Percentiles rank a stretch among this genome's conserved stretches.
phyloP scores from a whole-genome alignment of 805 yeast species.

The Metschnikowia peoriensis region DNA sequence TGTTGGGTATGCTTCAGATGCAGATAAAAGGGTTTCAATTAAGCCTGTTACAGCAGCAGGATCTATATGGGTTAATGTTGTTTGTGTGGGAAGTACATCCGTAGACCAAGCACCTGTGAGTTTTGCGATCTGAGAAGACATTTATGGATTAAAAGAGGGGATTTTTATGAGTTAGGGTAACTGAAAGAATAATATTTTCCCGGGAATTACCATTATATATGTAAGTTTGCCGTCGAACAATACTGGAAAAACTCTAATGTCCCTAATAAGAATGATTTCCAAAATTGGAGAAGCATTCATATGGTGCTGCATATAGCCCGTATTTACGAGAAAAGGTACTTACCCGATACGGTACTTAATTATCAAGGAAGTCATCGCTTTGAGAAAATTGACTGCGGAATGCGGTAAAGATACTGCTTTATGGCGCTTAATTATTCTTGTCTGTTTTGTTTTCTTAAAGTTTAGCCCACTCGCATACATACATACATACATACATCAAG shows the following conservation, averaged over 20 bases:
- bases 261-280: not conserved
- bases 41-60: slow-evolving; percentile 16
- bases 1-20: slow-evolving; percentile 16
- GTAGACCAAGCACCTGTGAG: slow-evolving; percentile 21
- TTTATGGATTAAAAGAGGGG: not conserved
- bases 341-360: slow-evolving; percentile 3
- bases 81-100: slow-evolving; percentile 18
- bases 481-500: too few relatives aligned
- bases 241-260: not conserved
- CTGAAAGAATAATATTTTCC: not conserved
- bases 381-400: not conserved
- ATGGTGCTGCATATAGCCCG: slow-evolving; percentile 3
- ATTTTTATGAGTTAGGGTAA: not conserved
- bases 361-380: not conserved
- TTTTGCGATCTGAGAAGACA: slow-evolving; percentile 11
- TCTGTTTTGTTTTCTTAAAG: too few relatives aligned
- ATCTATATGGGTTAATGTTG: slow-evolving; percentile 19
- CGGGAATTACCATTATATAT: not conserved
- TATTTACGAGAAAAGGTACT: slow-evolving; percentile 2
- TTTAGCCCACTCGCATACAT: too few relatives aligned
- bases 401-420: not conserved
- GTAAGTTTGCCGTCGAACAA: not conserved
- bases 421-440: not conserved
- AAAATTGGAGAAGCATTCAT: not conserved
- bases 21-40: slow-evolving; percentile 12